Conservation (phyloP, 1,284 basidiomycete genomes). For the Pyrrhoderma lamaoense region DNA sequence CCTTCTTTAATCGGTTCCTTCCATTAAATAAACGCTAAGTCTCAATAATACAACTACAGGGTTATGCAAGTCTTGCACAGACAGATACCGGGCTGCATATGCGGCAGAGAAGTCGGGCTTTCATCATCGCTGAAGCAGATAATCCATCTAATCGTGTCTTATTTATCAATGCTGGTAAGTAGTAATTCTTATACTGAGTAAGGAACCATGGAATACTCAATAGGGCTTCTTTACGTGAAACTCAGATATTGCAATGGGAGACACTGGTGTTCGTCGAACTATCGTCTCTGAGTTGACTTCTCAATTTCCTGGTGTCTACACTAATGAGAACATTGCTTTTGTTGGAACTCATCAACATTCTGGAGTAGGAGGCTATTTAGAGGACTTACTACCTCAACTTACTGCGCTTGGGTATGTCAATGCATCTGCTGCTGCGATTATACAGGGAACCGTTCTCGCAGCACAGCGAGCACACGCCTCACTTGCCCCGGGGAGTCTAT, state of each 20-base stretch:
- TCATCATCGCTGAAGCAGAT: conserved; percentile 61
- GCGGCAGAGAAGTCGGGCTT: conserved; percentile 71
- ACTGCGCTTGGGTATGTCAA: conserved; percentile 70
- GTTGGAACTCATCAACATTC: conserved; percentile 74
- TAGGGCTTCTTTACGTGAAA: too few species aligned
- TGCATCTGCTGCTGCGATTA: conserved; percentile 61
- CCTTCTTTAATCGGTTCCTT: too few species aligned
- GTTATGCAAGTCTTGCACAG: conserved; percentile 64
- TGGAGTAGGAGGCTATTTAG: conserved; percentile 74
- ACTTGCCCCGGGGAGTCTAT: conserved; percentile 51
- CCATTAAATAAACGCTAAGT: too few species aligned
- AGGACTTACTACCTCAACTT: conserved; percentile 70
- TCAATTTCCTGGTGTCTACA: conserved; percentile 58
- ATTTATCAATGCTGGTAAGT: conserved; percentile 66
- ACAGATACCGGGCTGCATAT: conserved; percentile 75
- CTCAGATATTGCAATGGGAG: conserved; percentile 75
- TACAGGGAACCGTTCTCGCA: conserved; percentile 61
- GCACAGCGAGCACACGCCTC: conserved; percentile 61
- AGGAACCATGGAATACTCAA: conserved; percentile 1
- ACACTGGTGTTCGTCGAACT: conserved; percentile 66
- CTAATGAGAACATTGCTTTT: conserved; percentile 66
- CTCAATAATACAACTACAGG: too few species aligned
- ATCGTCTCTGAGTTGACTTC: conserved; percentile 53
- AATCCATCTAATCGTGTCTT: conserved; percentile 54
- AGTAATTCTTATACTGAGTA: conserved; percentile 1